Evolutionary conservation across 2,329 filamentous ascomycete species (phyloP).

Genomic region (Hawksworthiomyces lignivorus): DNA sequence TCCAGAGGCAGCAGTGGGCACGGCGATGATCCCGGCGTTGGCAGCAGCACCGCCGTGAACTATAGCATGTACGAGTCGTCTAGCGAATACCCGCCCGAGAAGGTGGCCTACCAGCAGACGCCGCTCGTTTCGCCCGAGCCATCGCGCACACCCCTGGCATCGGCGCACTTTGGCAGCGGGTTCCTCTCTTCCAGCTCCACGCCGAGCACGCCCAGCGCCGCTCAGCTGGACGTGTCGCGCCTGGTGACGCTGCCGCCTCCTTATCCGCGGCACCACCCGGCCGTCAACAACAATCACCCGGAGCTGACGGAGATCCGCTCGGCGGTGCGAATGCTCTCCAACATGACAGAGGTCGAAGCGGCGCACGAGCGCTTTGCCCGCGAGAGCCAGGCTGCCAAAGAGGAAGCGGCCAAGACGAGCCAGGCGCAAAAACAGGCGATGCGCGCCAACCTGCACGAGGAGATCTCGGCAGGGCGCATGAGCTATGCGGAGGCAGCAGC

Average conservation of each 20-base stretch:
- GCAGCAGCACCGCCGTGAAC: background rate
- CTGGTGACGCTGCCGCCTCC: conserved; percentile 89
- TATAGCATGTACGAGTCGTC: conserved; percentile 32
- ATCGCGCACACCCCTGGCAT: conserved; percentile 34
- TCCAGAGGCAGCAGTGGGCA: background rate
- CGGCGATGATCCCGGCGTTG: background rate
- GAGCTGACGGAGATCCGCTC: conserved; percentile 72
- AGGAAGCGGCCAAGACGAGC: conserved; percentile 44
- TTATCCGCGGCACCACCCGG: conserved; percentile 89
- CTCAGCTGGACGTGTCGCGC: conserved; percentile 76
- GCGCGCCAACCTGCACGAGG: conserved; percentile 66
- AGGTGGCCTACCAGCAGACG: conserved; percentile 45
- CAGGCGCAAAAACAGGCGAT: conserved; percentile 54
- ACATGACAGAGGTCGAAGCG: conserved; percentile 62
- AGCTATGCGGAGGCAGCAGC: conserved; percentile 75
- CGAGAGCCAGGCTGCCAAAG: conserved; percentile 50
- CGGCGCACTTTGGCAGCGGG: conserved; percentile 28
- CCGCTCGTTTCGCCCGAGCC: conserved; percentile 24
- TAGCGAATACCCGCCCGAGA: conserved; percentile 47
- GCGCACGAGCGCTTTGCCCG: conserved; percentile 56
- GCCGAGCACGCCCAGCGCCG: conserved; percentile 38
- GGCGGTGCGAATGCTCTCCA: conserved; percentile 64
- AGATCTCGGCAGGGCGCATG: conserved; percentile 71
- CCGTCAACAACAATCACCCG: conserved; percentile 92
- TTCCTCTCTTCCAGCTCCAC: conserved; percentile 26